These are phyloP conservation scores for Aspergillus fumigatiaffinis DNA, from an alignment of 2,329 filamentous ascomycete species.

Conservation along the genomic window DNA sequence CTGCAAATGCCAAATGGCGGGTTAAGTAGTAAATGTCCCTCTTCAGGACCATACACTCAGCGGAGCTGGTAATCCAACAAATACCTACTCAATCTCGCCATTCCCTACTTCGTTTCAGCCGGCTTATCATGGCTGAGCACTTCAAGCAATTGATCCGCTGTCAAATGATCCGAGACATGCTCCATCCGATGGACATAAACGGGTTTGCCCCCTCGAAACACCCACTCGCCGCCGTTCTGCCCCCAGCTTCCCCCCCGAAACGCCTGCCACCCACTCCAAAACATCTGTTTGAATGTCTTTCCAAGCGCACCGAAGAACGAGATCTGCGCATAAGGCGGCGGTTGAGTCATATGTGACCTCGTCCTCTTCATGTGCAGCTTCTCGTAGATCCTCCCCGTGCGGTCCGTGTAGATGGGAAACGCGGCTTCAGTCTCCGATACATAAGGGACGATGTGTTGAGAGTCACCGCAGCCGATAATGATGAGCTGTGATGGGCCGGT, in stretches of 20 bases:
- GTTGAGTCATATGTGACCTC: constrained; percentile 4
- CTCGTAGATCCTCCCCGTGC: constrained; percentile 14
- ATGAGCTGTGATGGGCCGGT: constrained; percentile 19
- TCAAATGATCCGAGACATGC: no score
- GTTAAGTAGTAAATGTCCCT: no score
- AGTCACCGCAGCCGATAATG: constrained; percentile 22
- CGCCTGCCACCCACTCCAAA: neutral
- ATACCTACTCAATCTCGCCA: no score
- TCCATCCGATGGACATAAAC: no score
- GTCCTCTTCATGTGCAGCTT: constrained; percentile 17
- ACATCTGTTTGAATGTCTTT: constrained; percentile 12
- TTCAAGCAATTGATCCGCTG: no score
- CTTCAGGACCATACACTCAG: no score
- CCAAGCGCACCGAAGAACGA: constrained; percentile 10
- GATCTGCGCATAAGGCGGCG: constrained; percentile 8
- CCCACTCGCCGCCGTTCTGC: no score
- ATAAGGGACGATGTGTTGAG: constrained; percentile 16
- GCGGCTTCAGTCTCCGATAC: constrained; percentile 14
- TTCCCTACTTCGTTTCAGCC: no score
- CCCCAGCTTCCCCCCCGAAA: neutral
- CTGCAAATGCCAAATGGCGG: no score
- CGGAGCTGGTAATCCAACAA: no score
- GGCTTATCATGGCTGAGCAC: no score
- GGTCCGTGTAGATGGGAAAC: constrained; percentile 20
- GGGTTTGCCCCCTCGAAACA: no score